These are phyloP conservation scores for Cercospora canescens DNA, from an alignment of 2,329 filamentous ascomycete species.

Conservation along the genomic window DNA sequence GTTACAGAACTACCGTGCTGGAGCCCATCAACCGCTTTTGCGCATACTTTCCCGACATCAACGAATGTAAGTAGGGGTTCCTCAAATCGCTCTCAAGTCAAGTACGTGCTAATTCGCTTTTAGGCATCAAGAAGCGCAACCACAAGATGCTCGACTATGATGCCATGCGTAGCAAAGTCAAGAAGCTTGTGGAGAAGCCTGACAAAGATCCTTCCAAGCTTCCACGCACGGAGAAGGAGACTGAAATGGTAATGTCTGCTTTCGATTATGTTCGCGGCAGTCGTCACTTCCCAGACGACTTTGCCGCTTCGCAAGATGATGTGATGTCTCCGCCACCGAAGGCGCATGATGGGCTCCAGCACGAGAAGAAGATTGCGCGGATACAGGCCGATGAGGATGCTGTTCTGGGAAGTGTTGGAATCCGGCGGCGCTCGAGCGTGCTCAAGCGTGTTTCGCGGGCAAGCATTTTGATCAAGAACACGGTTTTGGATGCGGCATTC, in stretches of 20 bases:
- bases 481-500: constrained; percentile 11
- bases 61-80: constrained; percentile 68
- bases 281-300: constrained; percentile 5
- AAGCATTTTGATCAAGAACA: constrained; percentile 14
- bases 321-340: constrained; percentile 30
- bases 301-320: constrained; percentile 13
- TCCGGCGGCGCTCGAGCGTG: constrained; percentile 19
- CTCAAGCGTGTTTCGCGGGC: constrained; percentile 14
- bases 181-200: constrained; percentile 95
- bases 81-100: background rate
- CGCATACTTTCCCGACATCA: constrained; percentile 98
- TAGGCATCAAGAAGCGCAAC: constrained; percentile 94
- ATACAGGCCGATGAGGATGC: constrained; percentile 18
- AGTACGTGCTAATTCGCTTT: background rate
- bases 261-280: constrained; percentile 18
- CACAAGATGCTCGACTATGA: constrained; percentile 99
- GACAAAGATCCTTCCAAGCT: constrained; percentile 98
- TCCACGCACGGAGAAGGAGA: constrained; percentile 92
- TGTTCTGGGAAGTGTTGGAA: constrained; percentile 20
- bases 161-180: constrained; percentile 90
- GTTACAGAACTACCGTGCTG: constrained; percentile 76
- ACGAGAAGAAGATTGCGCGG: constrained; percentile 7
- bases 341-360: constrained; percentile 27
- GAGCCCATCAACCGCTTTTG: constrained; percentile 96
- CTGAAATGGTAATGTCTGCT: constrained; percentile 64